A percentile compares a stretch with the other conserved stretches of the same genome.
These are phyloP conservation scores for Beauveria scarabaeidicola DNA, from an alignment of 2,329 filamentous ascomycete species.

Conservation along the genomic window DNA sequence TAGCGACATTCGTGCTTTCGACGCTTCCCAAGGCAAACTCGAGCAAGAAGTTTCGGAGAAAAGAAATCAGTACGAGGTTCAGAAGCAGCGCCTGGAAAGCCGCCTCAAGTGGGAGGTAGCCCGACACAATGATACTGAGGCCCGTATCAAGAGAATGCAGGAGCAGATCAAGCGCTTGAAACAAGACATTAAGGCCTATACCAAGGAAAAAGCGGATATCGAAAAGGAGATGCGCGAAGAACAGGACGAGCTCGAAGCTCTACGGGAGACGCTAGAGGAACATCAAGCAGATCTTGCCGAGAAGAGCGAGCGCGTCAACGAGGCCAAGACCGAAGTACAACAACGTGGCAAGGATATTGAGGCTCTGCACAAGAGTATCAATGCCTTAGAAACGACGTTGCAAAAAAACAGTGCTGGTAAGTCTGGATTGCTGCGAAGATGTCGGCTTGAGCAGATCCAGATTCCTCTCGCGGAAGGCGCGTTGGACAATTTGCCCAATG, in stretches of 20 bases:
- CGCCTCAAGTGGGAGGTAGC: conserved; percentile 49
- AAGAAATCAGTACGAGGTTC: conserved; percentile 76
- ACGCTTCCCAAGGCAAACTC: conserved; percentile 83
- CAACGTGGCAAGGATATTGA: conserved; percentile 82
- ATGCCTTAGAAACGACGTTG: conserved; percentile 75
- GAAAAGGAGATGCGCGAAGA: conserved; percentile 64
- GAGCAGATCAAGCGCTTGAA: conserved; percentile 58
- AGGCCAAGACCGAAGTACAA: conserved; percentile 70
- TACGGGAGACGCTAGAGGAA: conserved; percentile 63
- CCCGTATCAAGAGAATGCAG: conserved; percentile 61
- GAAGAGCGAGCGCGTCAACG: conserved; percentile 67
- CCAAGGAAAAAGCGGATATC: conserved; percentile 64
- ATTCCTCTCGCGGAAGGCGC: conserved; percentile 71
- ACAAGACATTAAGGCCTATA: conserved; percentile 60
- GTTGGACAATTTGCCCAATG: conserved; percentile 78
- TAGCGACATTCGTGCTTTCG: conserved; percentile 82
- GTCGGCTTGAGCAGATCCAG: conserved; percentile 87
- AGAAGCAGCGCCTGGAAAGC: conserved; percentile 65
- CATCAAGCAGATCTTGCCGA: conserved; percentile 59
- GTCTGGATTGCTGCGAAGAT: conserved; percentile 76
- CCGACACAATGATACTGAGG: conserved; percentile 48
- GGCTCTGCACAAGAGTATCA: conserved; percentile 60
- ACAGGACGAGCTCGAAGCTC: conserved; percentile 65
- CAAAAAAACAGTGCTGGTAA: conserved; percentile 78
- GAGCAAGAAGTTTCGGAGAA: conserved; percentile 87